Evolutionary conservation across 768 basidiomycete genomes (phyloP).

Genomic region (Podaxis sp.): DNA sequence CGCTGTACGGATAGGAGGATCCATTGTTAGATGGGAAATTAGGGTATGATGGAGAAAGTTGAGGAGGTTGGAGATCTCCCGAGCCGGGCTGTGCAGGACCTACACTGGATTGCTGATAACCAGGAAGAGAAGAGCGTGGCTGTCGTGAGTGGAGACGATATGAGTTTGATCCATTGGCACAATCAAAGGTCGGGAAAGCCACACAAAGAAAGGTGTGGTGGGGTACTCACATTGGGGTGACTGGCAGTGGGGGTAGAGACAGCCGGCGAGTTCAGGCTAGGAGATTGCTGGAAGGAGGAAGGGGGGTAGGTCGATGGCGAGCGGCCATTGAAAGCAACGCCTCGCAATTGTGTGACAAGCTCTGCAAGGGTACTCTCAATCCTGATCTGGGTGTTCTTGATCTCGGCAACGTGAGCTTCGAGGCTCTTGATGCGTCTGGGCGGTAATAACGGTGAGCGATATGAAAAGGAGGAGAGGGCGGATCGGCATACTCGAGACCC

Average conservation of each 20-base stretch:
- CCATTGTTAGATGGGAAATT: conserved; percentile 34
- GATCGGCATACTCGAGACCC: conserved; percentile 68
- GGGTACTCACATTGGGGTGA: conserved; percentile 34
- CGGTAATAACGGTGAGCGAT: conserved; percentile 14
- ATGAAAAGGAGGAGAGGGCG: conserved; percentile 14
- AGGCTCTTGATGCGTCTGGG: conserved; percentile 85
- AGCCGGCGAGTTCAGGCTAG: conserved; percentile 58
- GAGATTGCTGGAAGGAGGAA: conserved; percentile 58
- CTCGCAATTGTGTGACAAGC: conserved; percentile 74
- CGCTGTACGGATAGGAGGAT: conserved; percentile 26
- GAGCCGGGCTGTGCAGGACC: conserved; percentile 24
- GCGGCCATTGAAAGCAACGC: conserved; percentile 43
- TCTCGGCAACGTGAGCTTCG: conserved; percentile 82
- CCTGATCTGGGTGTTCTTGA: conserved; percentile 62
- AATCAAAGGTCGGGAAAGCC: conserved; percentile 14
- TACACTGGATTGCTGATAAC: conserved; percentile 30
- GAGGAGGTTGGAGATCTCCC: conserved; percentile 40
- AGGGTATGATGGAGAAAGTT: conserved; percentile 36
- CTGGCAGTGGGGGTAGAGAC: conserved; percentile 44
- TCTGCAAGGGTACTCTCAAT: conserved; percentile 82
- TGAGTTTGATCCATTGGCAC: conserved; percentile 20
- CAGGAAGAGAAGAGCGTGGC: conserved; percentile 32
- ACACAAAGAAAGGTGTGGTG: conserved; percentile 34
- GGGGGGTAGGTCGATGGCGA: conserved; percentile 62
- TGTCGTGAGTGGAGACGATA: conserved; percentile 27